Base-by-base conservation (phyloP, 768 basidiomycete species). In the Trametopsis cervina region DNA sequence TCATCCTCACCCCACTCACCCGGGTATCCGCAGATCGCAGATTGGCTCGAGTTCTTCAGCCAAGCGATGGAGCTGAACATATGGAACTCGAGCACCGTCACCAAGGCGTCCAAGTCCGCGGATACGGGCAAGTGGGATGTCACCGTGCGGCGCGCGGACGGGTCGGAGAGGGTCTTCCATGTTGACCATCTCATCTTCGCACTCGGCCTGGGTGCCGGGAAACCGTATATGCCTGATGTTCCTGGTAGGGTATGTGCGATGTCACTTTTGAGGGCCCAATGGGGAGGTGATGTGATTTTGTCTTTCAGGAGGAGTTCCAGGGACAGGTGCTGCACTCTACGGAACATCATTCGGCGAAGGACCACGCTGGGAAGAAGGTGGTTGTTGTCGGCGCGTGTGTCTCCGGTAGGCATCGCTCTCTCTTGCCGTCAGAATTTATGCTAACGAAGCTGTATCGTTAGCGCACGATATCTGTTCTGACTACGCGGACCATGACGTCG, bases 321-420 rank as follows among this genome's bases (percentile, higher is more conserved):
- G 85, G 85, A 5, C 65, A 75, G 44, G 63, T 80, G 2, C 51
- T 79, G 13, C 86, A 88, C 59, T 83, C 83, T 0, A 68, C 60
- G 6, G 58, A 71, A 21, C 77, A 84, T 60, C 69, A 72, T 36
- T 66, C 61, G 15, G 80, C 80, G 0, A 62, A 66, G 7, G 77
- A 77, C 27, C 78, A 79, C 54, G 41, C 58, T 1, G 85, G 82
- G 12, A 86, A 86, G 66, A 86, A 80, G 57, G 81, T 85, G 0
- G 69, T 80, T 3, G 77, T 87, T 2, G 65, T 87, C 3, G 85
- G 85, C 1, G 71, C 83, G 12, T 78, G 78, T 42, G 83, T 81
- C 10, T 81, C 77, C 1, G 72, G 74, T 71, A n/a, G n/a, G n/a
- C n/a, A n/a, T n/a, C n/a, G 50, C 20, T 6, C 17, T 47, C 22